A percentile compares a stretch with the other conserved stretches of the same genome.
phyloP scores from a whole-genome alignment of 2,329 filamentous ascomycete genomes.

The Trematosphaeria pertusa region DNA sequence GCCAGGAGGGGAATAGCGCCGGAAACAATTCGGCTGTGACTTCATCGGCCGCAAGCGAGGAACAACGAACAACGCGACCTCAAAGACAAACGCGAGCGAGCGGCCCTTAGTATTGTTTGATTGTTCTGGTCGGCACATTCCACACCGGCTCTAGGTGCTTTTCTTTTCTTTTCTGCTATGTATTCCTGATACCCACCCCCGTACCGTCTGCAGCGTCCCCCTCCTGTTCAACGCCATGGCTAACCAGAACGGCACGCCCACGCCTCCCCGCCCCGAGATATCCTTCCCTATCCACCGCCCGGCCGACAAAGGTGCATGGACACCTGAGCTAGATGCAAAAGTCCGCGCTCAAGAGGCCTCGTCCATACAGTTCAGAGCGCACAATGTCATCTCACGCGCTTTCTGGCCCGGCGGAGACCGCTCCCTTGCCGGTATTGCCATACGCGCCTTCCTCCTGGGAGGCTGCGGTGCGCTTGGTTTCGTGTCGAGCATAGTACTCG shows the following conservation, averaged over 20 bases:
- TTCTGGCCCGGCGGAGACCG: slow-evolving; percentile 53
- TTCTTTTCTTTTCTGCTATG: slow-evolving; percentile 5
- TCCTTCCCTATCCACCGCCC: slow-evolving; percentile 40
- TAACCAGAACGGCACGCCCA: slow-evolving; percentile 27
- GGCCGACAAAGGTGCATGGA: slow-evolving; percentile 28
- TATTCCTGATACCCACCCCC: slow-evolving; percentile 10
- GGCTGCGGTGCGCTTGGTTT: slow-evolving; percentile 44
- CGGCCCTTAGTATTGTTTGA: slow-evolving; percentile 23
- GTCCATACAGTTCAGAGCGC: slow-evolving; percentile 21
- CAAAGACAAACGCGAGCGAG: slow-evolving; percentile 1
- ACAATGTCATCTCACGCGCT: slow-evolving; percentile 30
- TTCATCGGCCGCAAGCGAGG: slow-evolving; percentile 6
- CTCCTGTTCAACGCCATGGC: slow-evolving; percentile 30
- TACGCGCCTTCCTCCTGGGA: slow-evolving; percentile 56
- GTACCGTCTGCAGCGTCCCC: background rate
- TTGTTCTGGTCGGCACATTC: slow-evolving; percentile 2
- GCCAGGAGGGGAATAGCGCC: background rate
- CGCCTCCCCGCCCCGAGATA: slow-evolving; percentile 34
- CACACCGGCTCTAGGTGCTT: slow-evolving; percentile 3
- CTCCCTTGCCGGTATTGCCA: slow-evolving; percentile 55
- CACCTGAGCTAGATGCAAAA: slow-evolving; percentile 34
- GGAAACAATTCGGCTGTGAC: slow-evolving; percentile 3
- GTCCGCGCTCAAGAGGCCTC: slow-evolving; percentile 33
- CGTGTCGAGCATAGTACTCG: slow-evolving; percentile 35
- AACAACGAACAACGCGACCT: slow-evolving; percentile 1